These are phyloP conservation scores for Suillus alpinus DNA, from an alignment of 768 basidiomycete genomes.

Conservation along the genomic window DNA sequence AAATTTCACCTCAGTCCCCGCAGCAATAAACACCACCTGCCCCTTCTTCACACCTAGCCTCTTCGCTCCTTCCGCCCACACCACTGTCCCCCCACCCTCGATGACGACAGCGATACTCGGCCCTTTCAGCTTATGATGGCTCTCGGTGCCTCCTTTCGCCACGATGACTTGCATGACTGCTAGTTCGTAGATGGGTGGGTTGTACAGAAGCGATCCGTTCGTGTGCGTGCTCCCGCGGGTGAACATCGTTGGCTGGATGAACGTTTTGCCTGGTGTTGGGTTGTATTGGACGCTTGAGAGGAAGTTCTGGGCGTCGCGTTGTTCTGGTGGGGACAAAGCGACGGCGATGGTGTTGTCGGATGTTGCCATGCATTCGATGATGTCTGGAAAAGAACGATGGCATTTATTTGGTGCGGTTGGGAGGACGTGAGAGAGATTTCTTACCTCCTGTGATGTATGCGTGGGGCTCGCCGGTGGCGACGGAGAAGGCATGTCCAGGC, in stretches of 20 bases:
- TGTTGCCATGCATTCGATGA: constrained; percentile 60
- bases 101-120: constrained; percentile 81
- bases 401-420: not conserved
- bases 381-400: constrained; percentile 36
- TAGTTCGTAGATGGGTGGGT: constrained; percentile 91
- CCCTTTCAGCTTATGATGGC: constrained; percentile 63
- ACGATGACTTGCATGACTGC: constrained; percentile 68
- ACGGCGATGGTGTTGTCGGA: constrained; percentile 60
- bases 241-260: constrained; percentile 56
- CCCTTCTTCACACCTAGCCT: constrained; percentile 45
- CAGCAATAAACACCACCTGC: constrained; percentile 76
- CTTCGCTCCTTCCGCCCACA: constrained; percentile 37
- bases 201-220: constrained; percentile 55
- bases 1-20: constrained; percentile 53
- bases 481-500: constrained; percentile 51
- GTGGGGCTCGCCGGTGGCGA: constrained; percentile 55
- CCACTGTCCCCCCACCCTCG: constrained; percentile 52
- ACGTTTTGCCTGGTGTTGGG: constrained; percentile 58
- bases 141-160: constrained; percentile 37
- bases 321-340: constrained; percentile 49
- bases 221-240: constrained; percentile 10
- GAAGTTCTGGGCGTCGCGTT: constrained; percentile 85
- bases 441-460: constrained; percentile 57
- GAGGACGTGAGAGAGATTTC: constrained; percentile 6
- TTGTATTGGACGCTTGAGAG: constrained; percentile 77